phyloP scores from a whole-genome alignment of 2,329 filamentous ascomycete species.

The Fusarium penzigii region DNA sequence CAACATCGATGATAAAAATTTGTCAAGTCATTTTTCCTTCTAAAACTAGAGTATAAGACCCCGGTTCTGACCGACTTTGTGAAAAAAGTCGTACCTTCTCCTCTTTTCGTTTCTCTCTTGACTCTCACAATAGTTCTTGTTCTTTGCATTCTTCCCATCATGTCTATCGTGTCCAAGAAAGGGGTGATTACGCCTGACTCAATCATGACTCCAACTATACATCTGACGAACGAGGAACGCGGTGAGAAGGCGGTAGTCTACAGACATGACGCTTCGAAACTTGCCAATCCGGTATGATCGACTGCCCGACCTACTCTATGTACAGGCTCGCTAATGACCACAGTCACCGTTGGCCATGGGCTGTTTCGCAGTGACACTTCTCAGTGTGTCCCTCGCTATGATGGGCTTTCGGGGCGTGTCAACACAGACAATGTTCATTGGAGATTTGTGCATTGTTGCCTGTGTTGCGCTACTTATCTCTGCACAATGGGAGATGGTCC shows the following conservation, averaged over 20 bases:
- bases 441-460: slow-evolving; percentile 31
- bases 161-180: not conserved
- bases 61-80: too few relatives aligned
- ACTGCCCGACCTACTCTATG: not conserved
- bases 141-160: not conserved
- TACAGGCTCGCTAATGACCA: not conserved
- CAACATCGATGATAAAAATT: too few relatives aligned
- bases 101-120: too few relatives aligned
- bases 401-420: slow-evolving; percentile 31
- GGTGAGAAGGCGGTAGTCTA: not conserved
- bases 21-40: too few relatives aligned
- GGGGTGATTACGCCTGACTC: not conserved
- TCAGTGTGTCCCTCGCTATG: slow-evolving; percentile 30
- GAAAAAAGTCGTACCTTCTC: too few relatives aligned
- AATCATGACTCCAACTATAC: not conserved
- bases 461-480: slow-evolving; percentile 30
- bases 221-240: not conserved
- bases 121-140: too few relatives aligned
- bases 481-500: slow-evolving; percentile 31
- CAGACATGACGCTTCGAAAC: not conserved
- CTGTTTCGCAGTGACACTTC: slow-evolving; percentile 30
- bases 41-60: too few relatives aligned
- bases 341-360: slow-evolving; percentile 30
- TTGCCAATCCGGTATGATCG: not conserved
- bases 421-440: slow-evolving; percentile 30